Evolutionary conservation across 1,139 yeast species (phyloP), one percentile per base, ranked within the genome.

Genomic region (Geotrichum histeridarum): DNA sequence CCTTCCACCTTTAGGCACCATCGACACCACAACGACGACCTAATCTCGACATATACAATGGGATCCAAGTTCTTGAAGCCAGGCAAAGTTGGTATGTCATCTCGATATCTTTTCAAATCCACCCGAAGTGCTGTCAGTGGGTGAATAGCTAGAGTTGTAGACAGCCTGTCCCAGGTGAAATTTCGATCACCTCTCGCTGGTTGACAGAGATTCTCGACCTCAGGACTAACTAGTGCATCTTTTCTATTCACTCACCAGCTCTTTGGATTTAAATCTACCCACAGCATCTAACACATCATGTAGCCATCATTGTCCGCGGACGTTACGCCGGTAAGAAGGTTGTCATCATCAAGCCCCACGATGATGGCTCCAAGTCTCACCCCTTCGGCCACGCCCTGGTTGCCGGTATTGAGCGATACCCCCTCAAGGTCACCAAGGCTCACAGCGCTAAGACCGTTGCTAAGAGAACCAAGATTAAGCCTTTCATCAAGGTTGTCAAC

Each of bases 291-390:
- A 22, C 27, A 22, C 5, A 22, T 22, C 5, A 17, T 37, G n/a
- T 73, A 87, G 98, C 99, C 82, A 91, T 93, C 81, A 91, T 93
- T 77, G 96, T 93, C 79, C 94, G 98, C 80, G 99, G 99, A 76
- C 94, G 99, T 83, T 93, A 84, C 88, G 99, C 99, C 77, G 99
- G 99, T 84, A 93, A 91, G 89, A 94, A 94, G 87, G 99, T 94
- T 69, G 99, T 94, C 77, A 90, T 94, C 77, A 93, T 94, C 76
- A 90, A 89, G 81, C 94, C 97, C 71, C 95, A 88, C 77, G 99
- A 94, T 75, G 98, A 93, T 74, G 99, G 99, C 76, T 83, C 98
- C 81, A 94, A 93, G 82, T 76, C 95, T 64, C 97, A 93, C 84
- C 95, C 95, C 73, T 94, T 91, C 86, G 96, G 97, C 76, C 99